phyloP scores from a whole-genome alignment of 2,329 filamentous ascomycete species.

The Sporothrix humicola region DNA sequence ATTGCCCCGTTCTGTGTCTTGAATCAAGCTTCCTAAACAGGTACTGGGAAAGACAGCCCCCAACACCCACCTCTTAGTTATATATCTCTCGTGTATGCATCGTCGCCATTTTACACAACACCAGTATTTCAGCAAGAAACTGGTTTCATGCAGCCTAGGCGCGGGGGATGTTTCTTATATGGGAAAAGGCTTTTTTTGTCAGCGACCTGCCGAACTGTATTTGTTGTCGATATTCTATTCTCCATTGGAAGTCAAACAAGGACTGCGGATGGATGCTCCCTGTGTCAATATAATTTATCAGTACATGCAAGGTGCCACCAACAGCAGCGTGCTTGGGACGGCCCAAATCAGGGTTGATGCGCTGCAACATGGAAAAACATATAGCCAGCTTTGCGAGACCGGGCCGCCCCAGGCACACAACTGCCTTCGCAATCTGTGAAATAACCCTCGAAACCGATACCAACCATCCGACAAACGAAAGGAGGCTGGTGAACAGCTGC shows the following conservation, averaged over 20 bases:
- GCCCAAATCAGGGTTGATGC: background rate
- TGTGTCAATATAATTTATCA: background rate
- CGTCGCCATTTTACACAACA: background rate
- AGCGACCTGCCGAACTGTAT: background rate
- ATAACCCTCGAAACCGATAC: background rate
- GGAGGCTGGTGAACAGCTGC: background rate
- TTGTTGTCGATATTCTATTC: too few species aligned
- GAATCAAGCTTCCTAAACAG: too few species aligned
- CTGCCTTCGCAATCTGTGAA: background rate
- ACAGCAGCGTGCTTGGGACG: background rate
- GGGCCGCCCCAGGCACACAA: background rate
- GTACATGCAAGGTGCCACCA: background rate
- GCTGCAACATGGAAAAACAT: background rate
- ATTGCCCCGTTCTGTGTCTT: too few species aligned
- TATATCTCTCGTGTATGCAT: background rate
- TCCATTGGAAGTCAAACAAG: background rate
- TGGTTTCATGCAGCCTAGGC: background rate
- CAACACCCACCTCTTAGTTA: too few species aligned
- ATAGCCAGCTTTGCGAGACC: background rate
- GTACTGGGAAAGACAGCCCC: too few species aligned
- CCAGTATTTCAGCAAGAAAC: background rate
- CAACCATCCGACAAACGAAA: background rate
- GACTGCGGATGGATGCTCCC: background rate
- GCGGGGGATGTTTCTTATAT: conserved; percentile 18
- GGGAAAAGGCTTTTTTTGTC: background rate